phyloP scores from a whole-genome alignment of 768 basidiomycete species.

The Rossbeevera mucosa region DNA sequence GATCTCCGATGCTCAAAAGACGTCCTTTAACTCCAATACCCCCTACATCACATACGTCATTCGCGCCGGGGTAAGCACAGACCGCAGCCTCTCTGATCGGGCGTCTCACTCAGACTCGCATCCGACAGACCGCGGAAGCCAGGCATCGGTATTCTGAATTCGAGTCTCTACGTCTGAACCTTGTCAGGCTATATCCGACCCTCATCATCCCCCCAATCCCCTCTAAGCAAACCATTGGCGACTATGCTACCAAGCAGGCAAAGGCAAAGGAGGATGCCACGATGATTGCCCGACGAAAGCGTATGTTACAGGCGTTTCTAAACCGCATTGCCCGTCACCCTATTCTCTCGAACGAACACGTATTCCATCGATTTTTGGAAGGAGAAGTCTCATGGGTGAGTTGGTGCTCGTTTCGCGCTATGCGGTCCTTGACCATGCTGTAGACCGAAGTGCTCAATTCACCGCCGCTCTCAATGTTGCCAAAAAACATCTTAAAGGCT shows the following conservation, averaged over 20 bases:
- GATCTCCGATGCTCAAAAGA: constrained; percentile 97
- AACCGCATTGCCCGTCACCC: constrained; percentile 87
- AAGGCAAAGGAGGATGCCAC: constrained; percentile 95
- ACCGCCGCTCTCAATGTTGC: constrained; percentile 83
- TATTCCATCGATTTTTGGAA: constrained; percentile 94
- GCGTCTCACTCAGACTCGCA: constrained; percentile 9
- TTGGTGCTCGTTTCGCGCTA: constrained; percentile 1
- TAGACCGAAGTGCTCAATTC: constrained; percentile 91
- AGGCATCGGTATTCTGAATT: constrained; percentile 96
- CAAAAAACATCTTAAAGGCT: constrained; percentile 94
- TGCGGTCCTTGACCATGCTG: constrained; percentile 6
- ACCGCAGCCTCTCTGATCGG: constrained; percentile 1
- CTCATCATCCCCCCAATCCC: constrained; percentile 97
- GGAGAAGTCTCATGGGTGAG: constrained; percentile 94
- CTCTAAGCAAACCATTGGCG: constrained; percentile 90
- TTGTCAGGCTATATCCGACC: constrained; percentile 89
- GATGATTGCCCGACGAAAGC: constrained; percentile 86
- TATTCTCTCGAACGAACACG: constrained; percentile 93
- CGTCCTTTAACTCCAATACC: constrained; percentile 77
- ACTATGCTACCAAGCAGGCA: constrained; percentile 94
- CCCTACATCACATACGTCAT: constrained; percentile 96
- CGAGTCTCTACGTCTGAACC: constrained; percentile 80
- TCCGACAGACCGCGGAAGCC: constrained; percentile 66
- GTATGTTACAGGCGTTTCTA: constrained; percentile 93
- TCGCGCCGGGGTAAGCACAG: constrained; percentile 64